Base-by-base conservation (phyloP, 2,329 filamentous ascomycete species). In the Truncatella angustata region DNA sequence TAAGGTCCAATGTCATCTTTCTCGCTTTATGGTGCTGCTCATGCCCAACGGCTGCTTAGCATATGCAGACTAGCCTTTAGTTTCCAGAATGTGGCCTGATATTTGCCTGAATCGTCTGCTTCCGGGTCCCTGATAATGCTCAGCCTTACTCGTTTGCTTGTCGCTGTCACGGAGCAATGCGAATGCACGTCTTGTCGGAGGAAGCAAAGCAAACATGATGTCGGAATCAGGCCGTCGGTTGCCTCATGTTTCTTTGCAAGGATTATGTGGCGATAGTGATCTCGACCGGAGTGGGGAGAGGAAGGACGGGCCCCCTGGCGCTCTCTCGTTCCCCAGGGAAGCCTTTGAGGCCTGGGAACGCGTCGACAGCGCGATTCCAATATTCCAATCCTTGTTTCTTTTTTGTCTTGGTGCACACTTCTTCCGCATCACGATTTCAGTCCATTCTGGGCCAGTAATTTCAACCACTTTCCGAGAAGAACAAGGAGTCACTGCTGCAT, bases 371-470 rank as follows among this genome's bases (percentile, higher is more conserved):
- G 37, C 45, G 32, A 37, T 37, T 34, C 16, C 30, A 34, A 49
- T 26, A 23, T 39, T 26, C n/a, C 26, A 37, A 49, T 37, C 45
- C 45, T 49, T 49, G 45, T 12, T 49, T 24, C n/a, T 21, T 49
- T 24, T 16, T 21, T 12, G 11, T n/a, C 28, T 30, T 49, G 16
- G 18, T 49, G 45, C 45, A 49, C 32, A 20, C 26, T 23, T 49
- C n/a, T 49, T 16, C 20, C 23, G 30, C 44, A 48, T 16, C 44
- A 47, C 4, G 28, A 21, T 34, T 9, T 9, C 44, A 37, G n/a
- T 21, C 26, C 45, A 36, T 7, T 35, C 37, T 37, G 45, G 32
- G 45, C 45, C 45, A 49, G 45, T 49, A 49, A 49, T 49, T 49
- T 39, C 32, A 37, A n/a, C 34, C 30, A 49, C 45, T 20, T 35